Evolutionary conservation across 1,284 basidiomycete species (phyloP), one percentile per base, ranked within the genome.

Genomic region (Papiliotrema terrestris): DNA sequence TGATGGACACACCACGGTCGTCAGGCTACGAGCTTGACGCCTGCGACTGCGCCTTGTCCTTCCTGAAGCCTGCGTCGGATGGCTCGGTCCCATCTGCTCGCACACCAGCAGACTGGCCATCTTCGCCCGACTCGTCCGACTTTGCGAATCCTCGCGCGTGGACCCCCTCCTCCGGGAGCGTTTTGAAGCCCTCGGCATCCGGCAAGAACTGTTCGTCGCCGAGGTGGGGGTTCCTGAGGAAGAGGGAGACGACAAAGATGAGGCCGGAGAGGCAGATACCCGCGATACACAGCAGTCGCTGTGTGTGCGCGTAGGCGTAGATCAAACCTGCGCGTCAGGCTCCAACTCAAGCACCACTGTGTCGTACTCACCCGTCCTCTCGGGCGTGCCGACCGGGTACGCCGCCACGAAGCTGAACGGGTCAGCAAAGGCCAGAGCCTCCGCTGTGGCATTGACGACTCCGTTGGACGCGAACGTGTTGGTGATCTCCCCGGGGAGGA

Each of bases 351-450:
- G 9, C 9, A 9, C 36, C 9, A 45, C 22, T 6, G 29, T 11
- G 11, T 45, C 13, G 14, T 14, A 22, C 45, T 35, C 20, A 35
- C 43, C 43, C 26, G 60, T 60, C 44, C 78, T 65, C 41, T 68
- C 72, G 14, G 70, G 65, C 4, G 73, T 74, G 20, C 73, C 75
- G 20, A 67, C 55, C 6, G 72, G 67, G 60, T 78, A 72, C 9
- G 47, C 39, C 29, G 64, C 53, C 26, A 68, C 66, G 54, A 66
- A 70, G 2, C 62, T 67, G 46, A 75, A 60, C 8, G 78, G 77
- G 39, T 60, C 55, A 13, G 56, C 71, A 55, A 75, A 78, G 0
- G 66, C 72, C n/a, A 63, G 52, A 0, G 62, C 48, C 0, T 72
- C 75, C 29, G 74, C 57, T 1, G 72, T 72, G 0, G 66, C 58